These are phyloP conservation scores for Cyphellophora europaea DNA, from an alignment of 2,329 filamentous ascomycete species.

Conservation along the genomic window DNA sequence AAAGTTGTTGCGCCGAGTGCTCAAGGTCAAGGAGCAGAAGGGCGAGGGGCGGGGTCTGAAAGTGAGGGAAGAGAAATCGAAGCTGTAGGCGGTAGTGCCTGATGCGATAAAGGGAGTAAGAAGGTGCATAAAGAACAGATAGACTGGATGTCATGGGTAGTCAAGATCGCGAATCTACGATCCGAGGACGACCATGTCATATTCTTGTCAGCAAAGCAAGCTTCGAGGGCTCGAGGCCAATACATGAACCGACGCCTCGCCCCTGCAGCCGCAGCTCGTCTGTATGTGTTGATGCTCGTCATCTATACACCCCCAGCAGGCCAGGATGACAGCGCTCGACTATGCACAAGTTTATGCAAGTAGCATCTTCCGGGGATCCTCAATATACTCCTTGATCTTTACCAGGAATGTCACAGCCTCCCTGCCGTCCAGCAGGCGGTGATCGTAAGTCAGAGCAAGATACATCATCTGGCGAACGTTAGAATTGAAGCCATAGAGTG, in stretches of 20 bases:
- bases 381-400: constrained; percentile 62
- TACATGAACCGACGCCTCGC: too few species aligned
- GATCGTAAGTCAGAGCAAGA: constrained; percentile 92
- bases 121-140: too few species aligned
- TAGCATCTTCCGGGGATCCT: constrained; percentile 17
- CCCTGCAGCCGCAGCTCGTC: too few species aligned
- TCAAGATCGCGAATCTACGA: too few species aligned
- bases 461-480: constrained; percentile 75
- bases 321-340: too few species aligned
- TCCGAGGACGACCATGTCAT: too few species aligned
- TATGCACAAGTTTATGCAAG: constrained; percentile 11
- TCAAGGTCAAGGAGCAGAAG: constrained; percentile 31
- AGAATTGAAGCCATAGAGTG: constrained; percentile 2
- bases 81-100: constrained; percentile 31
- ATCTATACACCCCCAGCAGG: too few species aligned
- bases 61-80: constrained; percentile 46
- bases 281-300: too few species aligned
- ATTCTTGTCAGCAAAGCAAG: too few species aligned
- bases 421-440: constrained; percentile 86
- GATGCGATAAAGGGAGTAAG: too few species aligned
- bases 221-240: too few species aligned
- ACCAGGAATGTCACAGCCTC: constrained; percentile 95
- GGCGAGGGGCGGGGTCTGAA: constrained; percentile 9
- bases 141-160: too few species aligned
- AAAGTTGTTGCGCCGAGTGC: constrained; percentile 59